Conservation (phyloP, 1,139 yeast species). For the Diutina neorugosa region DNA sequence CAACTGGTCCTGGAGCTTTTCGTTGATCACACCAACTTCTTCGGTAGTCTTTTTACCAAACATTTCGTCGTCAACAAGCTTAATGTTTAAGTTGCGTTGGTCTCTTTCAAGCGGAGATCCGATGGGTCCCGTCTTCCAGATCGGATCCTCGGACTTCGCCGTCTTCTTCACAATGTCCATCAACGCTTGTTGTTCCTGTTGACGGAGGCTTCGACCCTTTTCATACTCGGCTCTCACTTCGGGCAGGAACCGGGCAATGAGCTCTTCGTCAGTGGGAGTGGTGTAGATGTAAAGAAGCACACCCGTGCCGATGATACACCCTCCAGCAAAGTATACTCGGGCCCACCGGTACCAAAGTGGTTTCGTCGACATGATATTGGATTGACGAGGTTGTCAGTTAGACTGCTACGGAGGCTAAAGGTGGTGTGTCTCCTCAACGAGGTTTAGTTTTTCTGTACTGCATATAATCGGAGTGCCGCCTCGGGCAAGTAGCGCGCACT, state of each 20-base stretch:
- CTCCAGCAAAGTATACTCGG: conserved; percentile 41
- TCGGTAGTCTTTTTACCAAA: conserved; percentile 27
- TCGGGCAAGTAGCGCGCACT: neutral
- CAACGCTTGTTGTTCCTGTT: conserved; percentile 52
- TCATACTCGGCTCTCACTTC: conserved; percentile 72
- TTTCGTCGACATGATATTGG: neutral
- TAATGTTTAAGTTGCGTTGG: conserved; percentile 21
- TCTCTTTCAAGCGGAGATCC: conserved; percentile 49
- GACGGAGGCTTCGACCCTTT: conserved; percentile 47
- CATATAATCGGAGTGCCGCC: neutral
- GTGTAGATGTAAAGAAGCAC: conserved; percentile 54
- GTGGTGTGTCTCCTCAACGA: too few relatives aligned
- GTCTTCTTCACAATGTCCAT: conserved; percentile 56
- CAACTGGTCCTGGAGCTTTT: conserved; percentile 32
- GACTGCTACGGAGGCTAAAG: too few relatives aligned
- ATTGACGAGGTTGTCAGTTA: neutral
- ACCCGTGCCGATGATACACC: conserved; percentile 58
- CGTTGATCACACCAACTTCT: conserved; percentile 35
- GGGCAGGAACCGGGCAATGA: conserved; percentile 66
- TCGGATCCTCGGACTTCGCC: conserved; percentile 55
- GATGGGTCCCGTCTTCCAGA: conserved; percentile 69
- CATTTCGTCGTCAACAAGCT: conserved; percentile 35
- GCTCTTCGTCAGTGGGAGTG: conserved; percentile 75
- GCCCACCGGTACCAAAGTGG: conserved; percentile 31
- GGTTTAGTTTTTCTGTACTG: neutral